Conservation (phyloP, 805 yeast species). For the Kluyveromyces starmeri region DNA sequence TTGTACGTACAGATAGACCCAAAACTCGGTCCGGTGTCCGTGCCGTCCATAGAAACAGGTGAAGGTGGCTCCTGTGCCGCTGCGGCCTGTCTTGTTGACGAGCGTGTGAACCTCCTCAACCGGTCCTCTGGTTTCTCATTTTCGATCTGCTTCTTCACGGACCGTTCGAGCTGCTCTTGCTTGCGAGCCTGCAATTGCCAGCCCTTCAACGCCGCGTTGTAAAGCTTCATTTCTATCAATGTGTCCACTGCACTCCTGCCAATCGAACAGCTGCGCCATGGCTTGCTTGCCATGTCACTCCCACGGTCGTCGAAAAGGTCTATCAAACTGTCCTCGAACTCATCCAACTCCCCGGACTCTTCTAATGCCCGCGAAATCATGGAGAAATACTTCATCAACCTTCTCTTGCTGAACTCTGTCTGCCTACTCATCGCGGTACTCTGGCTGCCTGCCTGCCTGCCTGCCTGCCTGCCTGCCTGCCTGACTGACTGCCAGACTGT, state of each 20-base stretch:
- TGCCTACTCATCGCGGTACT: too few relatives aligned
- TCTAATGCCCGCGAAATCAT: constrained; percentile 2
- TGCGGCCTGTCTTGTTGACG: neutral
- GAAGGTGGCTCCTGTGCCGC: neutral
- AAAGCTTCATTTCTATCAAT: constrained; percentile 1
- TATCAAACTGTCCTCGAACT: neutral
- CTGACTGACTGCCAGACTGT: too few relatives aligned
- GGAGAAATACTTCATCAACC: constrained; percentile 1
- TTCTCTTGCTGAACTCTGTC: constrained; percentile 4
- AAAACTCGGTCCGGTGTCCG: too few relatives aligned
- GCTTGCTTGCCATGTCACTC: neutral
- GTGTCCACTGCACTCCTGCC: neutral
- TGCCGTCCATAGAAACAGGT: neutral
- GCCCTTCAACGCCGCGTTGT: neutral
- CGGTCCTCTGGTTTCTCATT: constrained; percentile 4
- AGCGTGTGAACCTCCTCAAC: constrained; percentile 4
- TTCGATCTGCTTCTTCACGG: neutral
- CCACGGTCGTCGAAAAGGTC: neutral
- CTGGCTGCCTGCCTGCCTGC: too few relatives aligned
- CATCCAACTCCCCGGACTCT: constrained; percentile 1
- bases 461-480: too few relatives aligned
- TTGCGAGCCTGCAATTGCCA: constrained; percentile 2
- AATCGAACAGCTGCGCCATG: too few relatives aligned
- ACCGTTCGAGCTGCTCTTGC: neutral
- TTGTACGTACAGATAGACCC: too few relatives aligned